Evolutionary conservation across 495 filamentous ascomycete genomes (phyloP).

Genomic region (Cercophora scortea): DNA sequence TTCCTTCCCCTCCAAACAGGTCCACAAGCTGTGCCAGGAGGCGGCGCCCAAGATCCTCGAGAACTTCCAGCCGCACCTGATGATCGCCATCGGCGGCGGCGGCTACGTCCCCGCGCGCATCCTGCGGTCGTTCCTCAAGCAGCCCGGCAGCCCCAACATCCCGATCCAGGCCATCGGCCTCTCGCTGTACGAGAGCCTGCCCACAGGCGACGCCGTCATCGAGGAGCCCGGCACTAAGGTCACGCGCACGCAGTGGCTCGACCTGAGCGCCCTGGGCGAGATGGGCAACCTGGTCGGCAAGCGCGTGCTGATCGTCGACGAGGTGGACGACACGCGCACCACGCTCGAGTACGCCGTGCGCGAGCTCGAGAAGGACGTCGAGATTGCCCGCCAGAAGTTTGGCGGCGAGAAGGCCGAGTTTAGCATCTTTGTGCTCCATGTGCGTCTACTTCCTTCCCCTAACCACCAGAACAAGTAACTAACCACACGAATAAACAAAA

Average conservation of each 20-base stretch:
- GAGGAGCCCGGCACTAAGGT: constrained; percentile 86
- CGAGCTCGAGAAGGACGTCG: constrained; percentile 95
- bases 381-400: constrained; percentile 63
- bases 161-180: constrained; percentile 99
- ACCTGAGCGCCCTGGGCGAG: constrained; percentile 73
- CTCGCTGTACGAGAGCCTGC: constrained; percentile 86
- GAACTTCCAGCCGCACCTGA: constrained; percentile 83
- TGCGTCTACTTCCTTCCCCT: constrained; percentile 37
- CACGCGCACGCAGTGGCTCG: constrained; percentile 96
- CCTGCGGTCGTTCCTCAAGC: constrained; percentile 94
- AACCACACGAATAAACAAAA: constrained; percentile 1
- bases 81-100: constrained; percentile 97
- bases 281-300: constrained; percentile 93
- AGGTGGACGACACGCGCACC: constrained; percentile 96
- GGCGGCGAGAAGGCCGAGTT: constrained; percentile 75
- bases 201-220: constrained; percentile 43
- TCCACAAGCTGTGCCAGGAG: constrained; percentile 92
- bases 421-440: constrained; percentile 90
- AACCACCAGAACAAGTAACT: neutral
- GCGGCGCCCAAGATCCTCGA: constrained; percentile 73
- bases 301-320: constrained; percentile 96
- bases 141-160: constrained; percentile 81
- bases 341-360: constrained; percentile 94
- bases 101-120: constrained; percentile 97
- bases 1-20: constrained; percentile 39